These are phyloP conservation scores for Aspergillus sp. DNA, from an alignment of 2,329 filamentous ascomycete genomes.

Conservation along the genomic window DNA sequence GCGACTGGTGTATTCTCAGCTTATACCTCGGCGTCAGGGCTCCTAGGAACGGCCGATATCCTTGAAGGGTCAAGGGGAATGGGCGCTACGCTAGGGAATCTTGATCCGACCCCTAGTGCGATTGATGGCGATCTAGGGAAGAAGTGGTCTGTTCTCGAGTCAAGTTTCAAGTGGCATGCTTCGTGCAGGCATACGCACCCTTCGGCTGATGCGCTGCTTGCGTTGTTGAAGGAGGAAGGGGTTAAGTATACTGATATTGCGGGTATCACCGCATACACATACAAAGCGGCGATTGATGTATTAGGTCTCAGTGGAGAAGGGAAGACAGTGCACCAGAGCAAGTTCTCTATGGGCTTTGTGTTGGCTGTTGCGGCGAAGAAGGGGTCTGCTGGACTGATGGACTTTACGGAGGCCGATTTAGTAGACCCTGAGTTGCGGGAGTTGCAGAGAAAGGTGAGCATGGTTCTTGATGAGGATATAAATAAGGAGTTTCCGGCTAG, in stretches of 20 bases:
- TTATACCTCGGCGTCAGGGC: slow-evolving; percentile 26
- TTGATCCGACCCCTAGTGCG: slow-evolving; percentile 20
- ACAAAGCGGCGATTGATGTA: slow-evolving; percentile 32
- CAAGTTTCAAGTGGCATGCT: slow-evolving; percentile 37
- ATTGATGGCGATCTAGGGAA: slow-evolving; percentile 26
- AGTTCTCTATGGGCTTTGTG: slow-evolving; percentile 37
- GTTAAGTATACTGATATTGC: slow-evolving; percentile 30
- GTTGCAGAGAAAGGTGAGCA: slow-evolving; percentile 28
- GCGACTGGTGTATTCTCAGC: slow-evolving; percentile 34
- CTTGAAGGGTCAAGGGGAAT: slow-evolving; percentile 30
- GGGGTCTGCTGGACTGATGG: slow-evolving; percentile 30
- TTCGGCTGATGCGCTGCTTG: slow-evolving; percentile 30
- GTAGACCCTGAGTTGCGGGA: slow-evolving; percentile 22
- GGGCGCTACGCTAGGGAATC: slow-evolving; percentile 25
- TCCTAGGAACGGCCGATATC: slow-evolving; percentile 29
- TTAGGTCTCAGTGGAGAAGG: slow-evolving; percentile 27
- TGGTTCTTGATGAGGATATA: slow-evolving; percentile 28
- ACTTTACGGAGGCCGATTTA: slow-evolving; percentile 30
- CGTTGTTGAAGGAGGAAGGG: slow-evolving; percentile 25
- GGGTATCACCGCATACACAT: slow-evolving; percentile 26
- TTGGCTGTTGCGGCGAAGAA: slow-evolving; percentile 33
- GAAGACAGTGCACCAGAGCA: slow-evolving; percentile 35
- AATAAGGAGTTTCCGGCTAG: slow-evolving; percentile 27
- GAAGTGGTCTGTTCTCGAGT: slow-evolving; percentile 26
- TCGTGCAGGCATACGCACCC: slow-evolving; percentile 35